A percentile compares a stretch with the other conserved stretches of the same genome.
Evolutionary conservation across 441 rosid genomes (phyloP).

Genomic region (Kokia cookei): DNA sequence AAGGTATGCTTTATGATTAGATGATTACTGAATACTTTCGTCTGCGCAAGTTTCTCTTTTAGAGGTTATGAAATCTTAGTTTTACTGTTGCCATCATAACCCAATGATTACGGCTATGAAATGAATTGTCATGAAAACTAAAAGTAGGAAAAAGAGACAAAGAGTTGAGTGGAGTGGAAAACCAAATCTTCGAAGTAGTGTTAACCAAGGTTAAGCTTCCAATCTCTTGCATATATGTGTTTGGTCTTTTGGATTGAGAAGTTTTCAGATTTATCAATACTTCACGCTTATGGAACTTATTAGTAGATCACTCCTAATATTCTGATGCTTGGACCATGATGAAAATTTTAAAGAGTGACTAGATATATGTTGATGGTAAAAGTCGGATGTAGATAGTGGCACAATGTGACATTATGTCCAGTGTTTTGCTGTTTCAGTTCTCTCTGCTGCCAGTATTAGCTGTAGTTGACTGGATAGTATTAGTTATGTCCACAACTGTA

Average conservation of each 20-base stretch:
- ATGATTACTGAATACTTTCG: neutral
- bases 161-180: neutral
- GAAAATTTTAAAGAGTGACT: neutral
- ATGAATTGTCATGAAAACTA: neutral
- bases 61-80: neutral
- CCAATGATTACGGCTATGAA: neutral
- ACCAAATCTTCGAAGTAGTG: neutral
- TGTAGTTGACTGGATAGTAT: neutral
- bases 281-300: neutral
- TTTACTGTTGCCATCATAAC: neutral
- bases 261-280: neutral
- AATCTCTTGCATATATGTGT: neutral
- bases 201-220: neutral
- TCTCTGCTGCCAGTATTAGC: neutral
- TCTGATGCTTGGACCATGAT: neutral
- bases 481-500: neutral
- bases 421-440: neutral
- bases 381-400: neutral
- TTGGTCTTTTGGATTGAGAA: neutral
- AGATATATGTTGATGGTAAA: neutral
- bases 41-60: neutral
- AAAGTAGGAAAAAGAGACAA: neutral
- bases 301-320: neutral
- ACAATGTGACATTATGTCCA: neutral
- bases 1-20: conserved; percentile 43